These are phyloP conservation scores for Acanthamoeba triangularis DNA, from an alignment of 208 protist genomes.

Conservation along the genomic window DNA sequence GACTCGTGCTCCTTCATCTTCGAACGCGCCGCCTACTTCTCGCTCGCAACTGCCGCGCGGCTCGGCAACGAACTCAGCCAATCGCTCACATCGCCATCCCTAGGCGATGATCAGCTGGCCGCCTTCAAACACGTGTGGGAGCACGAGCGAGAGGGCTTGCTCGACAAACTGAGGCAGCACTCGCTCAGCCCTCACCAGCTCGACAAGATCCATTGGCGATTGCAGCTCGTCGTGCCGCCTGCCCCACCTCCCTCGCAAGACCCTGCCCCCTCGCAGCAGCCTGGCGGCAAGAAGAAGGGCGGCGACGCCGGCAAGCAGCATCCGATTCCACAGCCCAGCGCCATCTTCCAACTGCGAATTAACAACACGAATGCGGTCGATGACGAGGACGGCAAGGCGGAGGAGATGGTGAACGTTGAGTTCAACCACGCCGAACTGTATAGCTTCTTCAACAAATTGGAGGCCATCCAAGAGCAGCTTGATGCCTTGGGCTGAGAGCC, in stretches of 20 bases:
- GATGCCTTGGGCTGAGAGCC: slow-evolving; percentile 68
- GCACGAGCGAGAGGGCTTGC: slow-evolving; percentile 22
- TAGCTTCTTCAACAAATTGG: slow-evolving; percentile 78
- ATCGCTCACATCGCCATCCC: slow-evolving; percentile 13
- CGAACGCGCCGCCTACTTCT: slow-evolving; percentile 84
- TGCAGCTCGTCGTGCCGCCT: slow-evolving; percentile 81
- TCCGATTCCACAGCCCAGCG: neutral
- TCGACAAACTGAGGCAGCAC: slow-evolving; percentile 58
- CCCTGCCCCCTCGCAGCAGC: neutral
- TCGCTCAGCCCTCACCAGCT: slow-evolving; percentile 76
- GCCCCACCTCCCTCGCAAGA: slow-evolving; percentile 64
- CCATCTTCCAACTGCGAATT: slow-evolving; percentile 17
- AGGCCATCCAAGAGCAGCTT: slow-evolving; percentile 82
- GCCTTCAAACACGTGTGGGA: slow-evolving; percentile 79
- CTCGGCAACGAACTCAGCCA: slow-evolving; percentile 74
- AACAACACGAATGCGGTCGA: slow-evolving; percentile 37
- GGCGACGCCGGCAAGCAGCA: slow-evolving; percentile 24
- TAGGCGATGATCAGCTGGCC: slow-evolving; percentile 1
- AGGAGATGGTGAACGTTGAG: slow-evolving; percentile 75
- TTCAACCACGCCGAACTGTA: slow-evolving; percentile 81
- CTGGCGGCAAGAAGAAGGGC: neutral
- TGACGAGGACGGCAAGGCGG: slow-evolving; percentile 6
- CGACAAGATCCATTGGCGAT: slow-evolving; percentile 80
- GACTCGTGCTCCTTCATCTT: slow-evolving; percentile 85
- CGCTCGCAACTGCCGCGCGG: slow-evolving; percentile 7